Evolutionary conservation across 2,329 filamentous ascomycete genomes (phyloP).

Genomic region (Hypoxylon rubiginosum): DNA sequence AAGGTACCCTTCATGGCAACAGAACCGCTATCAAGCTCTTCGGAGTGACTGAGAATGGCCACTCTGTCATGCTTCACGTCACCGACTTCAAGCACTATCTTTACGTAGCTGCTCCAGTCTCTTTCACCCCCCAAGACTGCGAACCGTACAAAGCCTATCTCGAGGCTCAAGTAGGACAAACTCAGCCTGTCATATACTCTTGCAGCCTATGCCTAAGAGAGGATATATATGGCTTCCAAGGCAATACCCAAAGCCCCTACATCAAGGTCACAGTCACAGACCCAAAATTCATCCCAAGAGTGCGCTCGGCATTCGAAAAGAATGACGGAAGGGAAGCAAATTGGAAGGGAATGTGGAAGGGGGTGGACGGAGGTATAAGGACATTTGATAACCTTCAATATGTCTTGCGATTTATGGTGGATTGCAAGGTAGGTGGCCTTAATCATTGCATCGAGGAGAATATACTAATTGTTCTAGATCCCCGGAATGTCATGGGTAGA

Average conservation of each 20-base stretch:
- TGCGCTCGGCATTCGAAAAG: constrained; percentile 81
- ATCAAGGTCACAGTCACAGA: constrained; percentile 94
- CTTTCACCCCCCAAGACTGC: constrained; percentile 84
- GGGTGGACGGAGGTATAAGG: constrained; percentile 76
- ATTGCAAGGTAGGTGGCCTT: constrained; percentile 76
- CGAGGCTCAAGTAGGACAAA: constrained; percentile 81
- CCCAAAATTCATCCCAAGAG: constrained; percentile 82
- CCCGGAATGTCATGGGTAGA: constrained; percentile 98
- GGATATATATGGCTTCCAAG: constrained; percentile 94
- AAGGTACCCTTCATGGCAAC: constrained; percentile 84
- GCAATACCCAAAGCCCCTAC: constrained; percentile 91
- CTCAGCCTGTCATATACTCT: constrained; percentile 80
- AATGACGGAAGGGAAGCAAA: constrained; percentile 73
- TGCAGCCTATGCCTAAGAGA: constrained; percentile 87
- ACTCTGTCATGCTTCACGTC: constrained; percentile 95
- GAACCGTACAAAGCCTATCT: constrained; percentile 83
- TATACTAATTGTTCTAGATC: constrained; percentile 65
- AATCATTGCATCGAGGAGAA: not conserved
- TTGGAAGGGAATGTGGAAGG: constrained; percentile 91
- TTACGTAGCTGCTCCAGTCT: constrained; percentile 88
- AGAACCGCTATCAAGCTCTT: constrained; percentile 89
- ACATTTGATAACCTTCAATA: constrained; percentile 98
- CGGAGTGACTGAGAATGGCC: constrained; percentile 84
- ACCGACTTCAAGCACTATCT: constrained; percentile 97
- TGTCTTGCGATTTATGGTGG: constrained; percentile 96